Conservation (phyloP, 495 filamentous ascomycete genomes). For the Neurospora terricola region DNA sequence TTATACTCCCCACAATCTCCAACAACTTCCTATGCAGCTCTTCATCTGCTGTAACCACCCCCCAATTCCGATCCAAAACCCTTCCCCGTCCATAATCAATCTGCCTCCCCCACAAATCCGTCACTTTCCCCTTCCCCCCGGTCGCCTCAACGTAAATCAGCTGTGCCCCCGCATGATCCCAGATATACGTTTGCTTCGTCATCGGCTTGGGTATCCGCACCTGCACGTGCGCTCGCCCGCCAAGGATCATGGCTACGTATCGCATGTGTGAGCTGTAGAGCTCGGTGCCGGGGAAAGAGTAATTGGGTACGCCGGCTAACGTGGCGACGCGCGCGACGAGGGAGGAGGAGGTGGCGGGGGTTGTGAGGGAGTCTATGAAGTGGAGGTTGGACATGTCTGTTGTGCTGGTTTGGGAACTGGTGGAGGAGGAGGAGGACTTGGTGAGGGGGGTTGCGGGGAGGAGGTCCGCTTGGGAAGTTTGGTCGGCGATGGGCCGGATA, state of each 20-base stretch:
- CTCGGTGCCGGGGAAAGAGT: conserved; percentile 38
- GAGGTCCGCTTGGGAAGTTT: not conserved
- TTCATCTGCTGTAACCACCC: conserved; percentile 18
- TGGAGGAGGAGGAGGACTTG: not conserved
- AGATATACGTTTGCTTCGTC: conserved; percentile 28
- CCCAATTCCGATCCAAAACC: conserved; percentile 17
- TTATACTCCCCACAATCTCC: conserved; percentile 8
- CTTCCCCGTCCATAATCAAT: conserved; percentile 32
- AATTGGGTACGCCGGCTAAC: conserved; percentile 16
- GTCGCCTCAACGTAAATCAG: conserved; percentile 45
- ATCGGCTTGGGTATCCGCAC: conserved; percentile 11
- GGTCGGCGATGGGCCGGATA: not conserved
- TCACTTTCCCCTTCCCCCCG: conserved; percentile 37
- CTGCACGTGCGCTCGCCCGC: conserved; percentile 19
- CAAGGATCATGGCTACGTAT: conserved; percentile 46
- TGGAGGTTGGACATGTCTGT: conserved; percentile 21
- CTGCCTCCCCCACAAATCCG: conserved; percentile 38
- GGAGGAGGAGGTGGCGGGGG: conserved; percentile 32
- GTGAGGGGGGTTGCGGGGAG: not conserved
- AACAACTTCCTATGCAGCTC: conserved; percentile 14
- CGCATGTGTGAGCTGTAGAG: conserved; percentile 51
- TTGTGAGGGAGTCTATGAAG: conserved; percentile 36
- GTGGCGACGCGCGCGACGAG: conserved; percentile 35
- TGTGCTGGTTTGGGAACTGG: not conserved
- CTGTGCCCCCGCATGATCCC: conserved; percentile 54